Evolutionary conservation across 2,329 filamentous ascomycete species (phyloP), one percentile per base, ranked within the genome.

Genomic region (Plenodomus tracheiphilus): DNA sequence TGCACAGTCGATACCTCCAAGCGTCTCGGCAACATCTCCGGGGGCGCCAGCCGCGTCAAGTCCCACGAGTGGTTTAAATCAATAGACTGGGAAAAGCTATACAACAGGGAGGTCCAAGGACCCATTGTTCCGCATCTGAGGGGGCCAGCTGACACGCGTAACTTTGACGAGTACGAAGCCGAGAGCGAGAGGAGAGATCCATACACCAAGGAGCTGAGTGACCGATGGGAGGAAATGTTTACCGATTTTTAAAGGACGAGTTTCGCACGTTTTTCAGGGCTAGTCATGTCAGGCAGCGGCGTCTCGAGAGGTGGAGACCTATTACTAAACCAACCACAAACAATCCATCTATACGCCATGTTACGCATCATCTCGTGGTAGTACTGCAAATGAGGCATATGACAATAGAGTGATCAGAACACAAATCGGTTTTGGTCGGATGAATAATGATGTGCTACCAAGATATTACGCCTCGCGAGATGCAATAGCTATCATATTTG

Each of bases 161-260:
- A 90, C 69, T 94, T 93, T 64, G 89, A 93, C 64, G 80, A 86
- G 36, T 94, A 93, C 62, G 87, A 89, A n/a, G 87, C 90, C 51
- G 87, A 91, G 65, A 84, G 87, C 49, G 82, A 79, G 45, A 79
- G 80, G 40, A 77, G 81, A 47, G 85, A 88, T 34, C 74, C 77
- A 47, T 92, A 91, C 64, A 88, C 85, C 3, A 79, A 83, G 36
- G 87, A 90, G 38, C 78, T 91, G 79, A 78, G 79, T 28, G 76
- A 78, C 38, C 84, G 84, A 73, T 91, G 89, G 70, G 89, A 92
- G 46, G 75, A 79, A 43, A 83, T 79, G 62, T 93, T 93, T 69
- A 78, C 79, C 53, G 86, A 88, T 55, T 92, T 93, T 71, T 91
- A 11, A 32, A 11, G 28, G 4, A 15, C 28, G 28, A 10, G 22